Evolutionary conservation across 495 filamentous ascomycete genomes (phyloP).

Genomic region (Parathielavia hyrcaniae): DNA sequence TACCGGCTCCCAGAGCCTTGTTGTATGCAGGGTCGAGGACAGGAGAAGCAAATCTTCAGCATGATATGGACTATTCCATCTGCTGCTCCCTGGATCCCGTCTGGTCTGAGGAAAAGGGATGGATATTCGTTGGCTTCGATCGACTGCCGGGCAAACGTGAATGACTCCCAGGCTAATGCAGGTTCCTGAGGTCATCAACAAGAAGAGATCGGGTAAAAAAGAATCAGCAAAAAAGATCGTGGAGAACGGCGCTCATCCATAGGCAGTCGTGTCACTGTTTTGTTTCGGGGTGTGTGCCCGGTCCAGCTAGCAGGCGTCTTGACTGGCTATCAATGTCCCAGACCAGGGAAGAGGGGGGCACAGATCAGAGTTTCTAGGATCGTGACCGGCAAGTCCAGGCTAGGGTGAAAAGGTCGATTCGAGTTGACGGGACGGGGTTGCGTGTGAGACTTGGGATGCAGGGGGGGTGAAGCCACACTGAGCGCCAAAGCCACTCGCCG

Average conservation of each 20-base stretch:
- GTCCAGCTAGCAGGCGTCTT: background rate
- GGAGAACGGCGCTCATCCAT: background rate
- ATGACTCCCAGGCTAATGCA: constrained; percentile 7
- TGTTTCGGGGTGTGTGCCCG: constrained; percentile 18
- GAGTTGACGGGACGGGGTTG: background rate
- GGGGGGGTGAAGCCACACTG: background rate
- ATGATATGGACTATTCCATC: background rate
- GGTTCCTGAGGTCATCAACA: background rate
- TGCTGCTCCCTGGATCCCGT: background rate
- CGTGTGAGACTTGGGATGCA: constrained; percentile 8
- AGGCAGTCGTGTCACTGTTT: constrained; percentile 14
- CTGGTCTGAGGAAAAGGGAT: background rate
- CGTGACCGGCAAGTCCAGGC: background rate
- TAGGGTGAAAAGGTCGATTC: background rate
- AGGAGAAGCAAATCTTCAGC: background rate
- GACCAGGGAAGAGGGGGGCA: background rate
- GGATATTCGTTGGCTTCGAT: background rate
- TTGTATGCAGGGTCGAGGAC: background rate
- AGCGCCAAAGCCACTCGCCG: background rate
- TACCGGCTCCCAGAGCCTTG: constrained; percentile 9
- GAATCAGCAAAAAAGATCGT: background rate
- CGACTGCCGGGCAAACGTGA: background rate
- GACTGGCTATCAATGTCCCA: constrained; percentile 9
- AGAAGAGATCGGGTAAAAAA: background rate
- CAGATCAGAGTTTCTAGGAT: constrained; percentile 5